phyloP scores from a whole-genome alignment of 1,139 yeast genomes.

The Geotrichum citri-aurantii region DNA sequence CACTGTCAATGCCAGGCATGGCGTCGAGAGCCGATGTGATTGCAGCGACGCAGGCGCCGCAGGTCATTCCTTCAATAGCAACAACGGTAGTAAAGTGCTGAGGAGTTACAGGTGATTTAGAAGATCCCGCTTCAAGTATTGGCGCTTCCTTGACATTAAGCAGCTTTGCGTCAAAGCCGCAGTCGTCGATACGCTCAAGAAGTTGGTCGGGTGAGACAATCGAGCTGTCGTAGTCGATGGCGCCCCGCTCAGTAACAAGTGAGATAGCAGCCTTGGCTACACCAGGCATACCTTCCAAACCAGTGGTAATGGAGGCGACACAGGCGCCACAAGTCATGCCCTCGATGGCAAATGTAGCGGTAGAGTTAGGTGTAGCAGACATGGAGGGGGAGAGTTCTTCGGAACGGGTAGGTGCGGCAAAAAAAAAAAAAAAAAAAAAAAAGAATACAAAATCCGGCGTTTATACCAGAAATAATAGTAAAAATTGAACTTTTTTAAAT shows the following conservation, averaged over 20 bases:
- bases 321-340: slow-evolving; percentile 86
- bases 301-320: slow-evolving; percentile 54
- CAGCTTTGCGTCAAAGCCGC: slow-evolving; percentile 62
- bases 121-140: neutral
- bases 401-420: neutral
- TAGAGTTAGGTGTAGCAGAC: neutral
- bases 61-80: slow-evolving; percentile 57
- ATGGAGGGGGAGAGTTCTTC: neutral
- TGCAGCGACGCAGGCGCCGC: slow-evolving; percentile 71
- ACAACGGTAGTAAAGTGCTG: neutral
- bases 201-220: slow-evolving; percentile 38
- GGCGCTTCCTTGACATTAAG: neutral
- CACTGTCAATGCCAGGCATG: slow-evolving; percentile 46
- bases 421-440: neutral
- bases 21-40: slow-evolving; percentile 50
- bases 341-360: slow-evolving; percentile 21
- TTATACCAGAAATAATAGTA: no score
- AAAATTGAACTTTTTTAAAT: no score
- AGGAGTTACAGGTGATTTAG: neutral
- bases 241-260: slow-evolving; percentile 67
- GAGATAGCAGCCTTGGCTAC: slow-evolving; percentile 40
- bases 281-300: slow-evolving; percentile 46
- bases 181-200: slow-evolving; percentile 54
- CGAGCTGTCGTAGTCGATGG: slow-evolving; percentile 43
- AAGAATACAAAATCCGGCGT: no score